phyloP scores from a whole-genome alignment of 768 basidiomycete species.

The Lactifluus rugatus region DNA sequence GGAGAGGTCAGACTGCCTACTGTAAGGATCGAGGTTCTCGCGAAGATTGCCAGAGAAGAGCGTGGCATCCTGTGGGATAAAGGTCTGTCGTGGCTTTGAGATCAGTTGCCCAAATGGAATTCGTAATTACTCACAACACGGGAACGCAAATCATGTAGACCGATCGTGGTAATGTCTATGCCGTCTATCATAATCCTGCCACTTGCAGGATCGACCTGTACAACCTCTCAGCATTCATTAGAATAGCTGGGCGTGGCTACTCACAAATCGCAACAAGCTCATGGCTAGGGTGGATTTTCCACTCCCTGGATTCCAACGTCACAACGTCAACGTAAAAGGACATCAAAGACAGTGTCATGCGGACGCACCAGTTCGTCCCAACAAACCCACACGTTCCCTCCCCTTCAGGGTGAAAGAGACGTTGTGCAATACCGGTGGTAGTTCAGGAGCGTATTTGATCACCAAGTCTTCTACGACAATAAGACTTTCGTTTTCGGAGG shows the following conservation, averaged over 20 bases:
- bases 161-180: constrained; percentile 79
- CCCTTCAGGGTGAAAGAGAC: constrained; percentile 66
- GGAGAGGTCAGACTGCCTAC: constrained; percentile 26
- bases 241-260: constrained; percentile 21
- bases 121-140: constrained; percentile 42
- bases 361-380: constrained; percentile 61
- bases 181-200: constrained; percentile 81
- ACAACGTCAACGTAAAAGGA: neutral
- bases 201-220: constrained; percentile 58
- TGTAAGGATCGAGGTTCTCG: constrained; percentile 68
- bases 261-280: constrained; percentile 73
- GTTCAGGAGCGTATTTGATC: constrained; percentile 75
- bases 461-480: constrained; percentile 65
- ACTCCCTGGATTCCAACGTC: constrained; percentile 46
- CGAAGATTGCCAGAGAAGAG: constrained; percentile 74
- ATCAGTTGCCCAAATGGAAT: neutral
- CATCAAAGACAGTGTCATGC: neutral
- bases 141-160: constrained; percentile 74
- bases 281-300: constrained; percentile 81
- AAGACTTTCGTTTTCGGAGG: constrained; percentile 49
- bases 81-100: constrained; percentile 40
- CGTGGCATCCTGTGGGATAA: constrained; percentile 65
- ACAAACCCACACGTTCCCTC: constrained; percentile 65
- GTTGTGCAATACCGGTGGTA: constrained; percentile 69
- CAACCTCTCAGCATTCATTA: neutral